Evolutionary conservation across 148 eudicot genomes (phyloP).

Genomic region (Rheum nobile): DNA sequence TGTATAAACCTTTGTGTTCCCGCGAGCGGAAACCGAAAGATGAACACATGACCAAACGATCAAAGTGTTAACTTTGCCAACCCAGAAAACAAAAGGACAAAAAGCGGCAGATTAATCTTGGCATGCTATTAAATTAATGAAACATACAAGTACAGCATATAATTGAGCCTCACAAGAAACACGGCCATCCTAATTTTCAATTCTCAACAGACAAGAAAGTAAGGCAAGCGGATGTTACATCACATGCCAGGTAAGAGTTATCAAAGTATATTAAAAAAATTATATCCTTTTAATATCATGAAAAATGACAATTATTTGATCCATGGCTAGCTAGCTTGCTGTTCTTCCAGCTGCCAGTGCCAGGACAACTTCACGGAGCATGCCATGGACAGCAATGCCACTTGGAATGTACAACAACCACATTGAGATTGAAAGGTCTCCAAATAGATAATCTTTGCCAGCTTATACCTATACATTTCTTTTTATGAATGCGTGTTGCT

Average conservation of each 20-base stretch:
- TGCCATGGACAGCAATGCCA: slow-evolving; percentile 6
- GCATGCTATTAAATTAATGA: neutral
- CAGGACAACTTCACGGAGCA: neutral
- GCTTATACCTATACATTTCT: neutral
- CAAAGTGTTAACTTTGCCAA: neutral
- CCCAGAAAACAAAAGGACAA: neutral
- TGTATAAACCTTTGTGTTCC: neutral
- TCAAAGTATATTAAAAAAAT: neutral
- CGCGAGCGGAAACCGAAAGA: neutral
- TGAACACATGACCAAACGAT: neutral
- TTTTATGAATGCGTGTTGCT: neutral
- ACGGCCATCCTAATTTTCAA: neutral
- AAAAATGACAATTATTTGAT: neutral
- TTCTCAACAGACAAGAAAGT: neutral
- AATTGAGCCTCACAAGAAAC: slow-evolving; percentile 3
- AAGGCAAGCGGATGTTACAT: slow-evolving; percentile 7
- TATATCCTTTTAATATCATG: neutral
- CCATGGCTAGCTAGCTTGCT: neutral
- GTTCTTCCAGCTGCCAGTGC: neutral
- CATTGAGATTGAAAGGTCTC: neutral
- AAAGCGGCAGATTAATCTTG: neutral
- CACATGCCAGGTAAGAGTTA: slow-evolving; percentile 5
- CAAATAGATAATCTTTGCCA: neutral
- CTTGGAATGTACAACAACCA: neutral
- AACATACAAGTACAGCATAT: slow-evolving; percentile 1